Base-by-base conservation (phyloP, 2,329 filamentous ascomycete genomes). In the Chaetomium strumarium region DNA sequence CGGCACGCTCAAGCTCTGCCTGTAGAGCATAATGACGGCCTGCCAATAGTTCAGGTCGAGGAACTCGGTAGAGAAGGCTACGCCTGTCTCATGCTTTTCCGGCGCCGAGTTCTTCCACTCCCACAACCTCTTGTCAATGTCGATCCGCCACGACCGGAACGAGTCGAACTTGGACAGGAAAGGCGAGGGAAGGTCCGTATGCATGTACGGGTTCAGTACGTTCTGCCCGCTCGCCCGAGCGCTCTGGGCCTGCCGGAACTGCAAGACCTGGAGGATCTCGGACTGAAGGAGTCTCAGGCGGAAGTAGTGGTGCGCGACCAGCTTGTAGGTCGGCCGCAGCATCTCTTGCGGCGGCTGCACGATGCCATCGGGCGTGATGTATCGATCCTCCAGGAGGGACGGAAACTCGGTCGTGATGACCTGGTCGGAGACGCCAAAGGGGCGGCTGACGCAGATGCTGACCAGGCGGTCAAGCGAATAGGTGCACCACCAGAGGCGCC, bases 1-100 rank as follows among this genome's bases (percentile, higher is more conserved):
- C 1, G 92, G 92, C 16, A 96, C 88, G 45, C 88, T 86, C 56
- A 96, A 70, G 67, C 90, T 93, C 68, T 96, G 92, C 51, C 92
- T 79, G 67, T 97, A 97, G 17, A 97, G 79, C 85, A 96, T 90
- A 60, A 96, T 95, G 55, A 97, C 84, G 3, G 90, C 90, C 67
- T 96, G 92, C 91, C 92, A 97, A 70, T 97, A 97, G 68, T 97
- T 97, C 55, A 97, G 77, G 63, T 96, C 90, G 5, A 96, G 72
- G 63, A 97, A 96, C 51, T 96, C 86, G 1, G 88, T 84, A 0
- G 88, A 90, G 67, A 97, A 97, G 4, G 83, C 83, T 2, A 97
- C 93, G 1, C 91, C 91, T 0, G 89, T 95, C 53, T 93, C 83
- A 19, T 80, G 71, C 57, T 86, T 84, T 0, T 80, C 85, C 0